phyloP scores from a whole-genome alignment of 805 yeast genomes.

The Kazachstania africana region DNA sequence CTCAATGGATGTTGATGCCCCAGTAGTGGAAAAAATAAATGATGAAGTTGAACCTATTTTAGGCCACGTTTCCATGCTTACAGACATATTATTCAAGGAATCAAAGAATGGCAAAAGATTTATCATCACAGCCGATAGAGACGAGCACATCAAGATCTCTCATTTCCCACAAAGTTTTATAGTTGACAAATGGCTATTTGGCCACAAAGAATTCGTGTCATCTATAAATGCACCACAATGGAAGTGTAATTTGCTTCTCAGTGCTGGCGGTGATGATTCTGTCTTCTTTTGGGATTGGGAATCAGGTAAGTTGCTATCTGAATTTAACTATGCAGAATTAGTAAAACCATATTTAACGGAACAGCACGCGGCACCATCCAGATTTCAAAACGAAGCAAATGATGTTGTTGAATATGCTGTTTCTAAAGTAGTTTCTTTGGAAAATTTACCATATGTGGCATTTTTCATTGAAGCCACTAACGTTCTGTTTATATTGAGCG shows the following conservation, averaged over 20 bases:
- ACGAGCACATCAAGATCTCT: conserved; percentile 85
- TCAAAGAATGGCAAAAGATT: conserved; percentile 30
- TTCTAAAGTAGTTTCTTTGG: conserved; percentile 30
- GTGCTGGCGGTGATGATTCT: conserved; percentile 87
- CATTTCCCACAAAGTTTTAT: conserved; percentile 68
- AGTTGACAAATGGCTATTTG: conserved; percentile 75
- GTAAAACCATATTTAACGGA: conserved; percentile 38
- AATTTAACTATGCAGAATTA: conserved; percentile 36
- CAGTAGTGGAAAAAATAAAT: conserved; percentile 20
- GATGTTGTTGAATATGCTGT: conserved; percentile 42
- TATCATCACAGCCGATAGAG: conserved; percentile 79
- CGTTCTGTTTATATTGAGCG: conserved; percentile 26
- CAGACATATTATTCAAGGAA: conserved; percentile 39
- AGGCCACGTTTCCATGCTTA: conserved; percentile 95
- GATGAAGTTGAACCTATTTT: conserved; percentile 56
- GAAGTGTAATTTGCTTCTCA: conserved; percentile 40
- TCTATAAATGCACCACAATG: conserved; percentile 45
- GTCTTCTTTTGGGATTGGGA: conserved; percentile 76
- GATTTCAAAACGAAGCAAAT: conserved; percentile 44
- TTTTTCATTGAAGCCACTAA: conserved; percentile 43
- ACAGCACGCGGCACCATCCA: conserved; percentile 49
- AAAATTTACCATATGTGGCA: conserved; percentile 25
- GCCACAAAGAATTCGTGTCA: conserved; percentile 77
- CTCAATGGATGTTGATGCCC: conserved; percentile 34
- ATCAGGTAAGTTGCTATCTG: conserved; percentile 35